Percentiles rank a stretch among this genome's conserved stretches.
Evolutionary conservation across 2,329 filamentous ascomycete genomes (phyloP).

Genomic region (Cercospora sojina): DNA sequence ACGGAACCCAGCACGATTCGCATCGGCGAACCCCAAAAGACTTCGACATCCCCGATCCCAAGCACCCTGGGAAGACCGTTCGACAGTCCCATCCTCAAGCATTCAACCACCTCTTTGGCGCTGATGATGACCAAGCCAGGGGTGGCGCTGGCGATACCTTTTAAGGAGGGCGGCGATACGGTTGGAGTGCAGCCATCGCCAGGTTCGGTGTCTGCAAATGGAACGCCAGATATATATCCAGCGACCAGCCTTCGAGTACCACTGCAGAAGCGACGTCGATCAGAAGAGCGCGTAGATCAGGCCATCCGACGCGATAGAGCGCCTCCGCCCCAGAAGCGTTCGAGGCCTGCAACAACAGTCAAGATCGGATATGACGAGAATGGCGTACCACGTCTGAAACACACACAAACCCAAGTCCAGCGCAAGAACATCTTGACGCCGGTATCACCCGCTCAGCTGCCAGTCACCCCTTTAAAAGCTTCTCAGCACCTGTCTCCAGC

Average conservation of each 20-base stretch:
- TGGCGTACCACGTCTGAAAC: conserved; percentile 25
- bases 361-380: conserved; percentile 28
- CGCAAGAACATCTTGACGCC: not conserved
- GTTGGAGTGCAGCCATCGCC: not conserved
- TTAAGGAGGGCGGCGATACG: not conserved
- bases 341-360: conserved; percentile 22
- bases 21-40: conserved; percentile 19
- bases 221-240: not conserved
- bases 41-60: conserved; percentile 23
- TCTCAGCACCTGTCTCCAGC: not conserved
- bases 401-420: conserved; percentile 1
- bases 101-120: conserved; percentile 27
- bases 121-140: conserved; percentile 19
- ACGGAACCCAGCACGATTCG: conserved; percentile 17
- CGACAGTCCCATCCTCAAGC: conserved; percentile 13
- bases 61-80: conserved; percentile 17
- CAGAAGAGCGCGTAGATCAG: not conserved
- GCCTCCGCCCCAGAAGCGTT: conserved; percentile 1
- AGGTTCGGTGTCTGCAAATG: not conserved
- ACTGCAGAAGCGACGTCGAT: not conserved
- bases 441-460: not conserved
- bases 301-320: not conserved
- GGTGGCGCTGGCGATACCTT: not conserved
- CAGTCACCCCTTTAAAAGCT: not conserved
- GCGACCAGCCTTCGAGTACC: not conserved